Conservation (phyloP, 495 filamentous ascomycete genomes). For the Sabuloglossum arenarium region DNA sequence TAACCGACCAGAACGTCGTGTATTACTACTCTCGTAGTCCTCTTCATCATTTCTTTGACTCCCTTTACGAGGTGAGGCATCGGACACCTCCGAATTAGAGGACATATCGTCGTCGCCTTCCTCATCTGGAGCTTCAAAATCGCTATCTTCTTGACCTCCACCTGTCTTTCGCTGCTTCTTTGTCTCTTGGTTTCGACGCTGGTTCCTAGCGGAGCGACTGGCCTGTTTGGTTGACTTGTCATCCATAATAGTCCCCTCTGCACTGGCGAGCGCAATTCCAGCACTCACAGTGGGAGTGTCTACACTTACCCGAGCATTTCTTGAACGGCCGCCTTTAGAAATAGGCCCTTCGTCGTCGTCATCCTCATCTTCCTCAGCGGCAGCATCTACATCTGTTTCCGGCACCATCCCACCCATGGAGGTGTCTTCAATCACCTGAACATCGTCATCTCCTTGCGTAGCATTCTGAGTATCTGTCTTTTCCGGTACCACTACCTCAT, state of each 20-base stretch:
- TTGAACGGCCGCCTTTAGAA: conserved; percentile 23
- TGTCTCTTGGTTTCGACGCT: conserved; percentile 18
- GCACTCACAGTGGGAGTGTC: neutral
- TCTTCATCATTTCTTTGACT: conserved; percentile 27
- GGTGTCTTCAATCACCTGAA: conserved; percentile 10
- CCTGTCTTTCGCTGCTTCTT: conserved; percentile 10
- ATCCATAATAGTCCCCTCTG: neutral
- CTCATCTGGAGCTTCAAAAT: conserved; percentile 41
- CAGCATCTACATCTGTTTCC: conserved; percentile 12
- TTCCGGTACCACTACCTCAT: neutral
- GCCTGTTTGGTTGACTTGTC: neutral
- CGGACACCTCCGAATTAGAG: neutral
- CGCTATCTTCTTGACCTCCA: conserved; percentile 47
- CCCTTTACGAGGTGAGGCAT: neutral
- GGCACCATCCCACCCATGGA: conserved; percentile 26
- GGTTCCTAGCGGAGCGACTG: neutral
- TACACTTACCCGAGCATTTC: conserved; percentile 4
- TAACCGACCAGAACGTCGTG: conserved; percentile 28
- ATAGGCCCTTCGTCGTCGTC: conserved; percentile 49
- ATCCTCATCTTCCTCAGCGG: conserved; percentile 27
- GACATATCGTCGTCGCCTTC: neutral
- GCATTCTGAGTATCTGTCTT: conserved; percentile 19
- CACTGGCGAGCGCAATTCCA: neutral
- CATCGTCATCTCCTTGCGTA: conserved; percentile 24
- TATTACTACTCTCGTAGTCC: conserved; percentile 34